Evolutionary conservation across 2,329 filamentous ascomycete species (phyloP), one percentile per base, ranked within the genome.

Genomic region (Sphaerostilbella broomeana): DNA sequence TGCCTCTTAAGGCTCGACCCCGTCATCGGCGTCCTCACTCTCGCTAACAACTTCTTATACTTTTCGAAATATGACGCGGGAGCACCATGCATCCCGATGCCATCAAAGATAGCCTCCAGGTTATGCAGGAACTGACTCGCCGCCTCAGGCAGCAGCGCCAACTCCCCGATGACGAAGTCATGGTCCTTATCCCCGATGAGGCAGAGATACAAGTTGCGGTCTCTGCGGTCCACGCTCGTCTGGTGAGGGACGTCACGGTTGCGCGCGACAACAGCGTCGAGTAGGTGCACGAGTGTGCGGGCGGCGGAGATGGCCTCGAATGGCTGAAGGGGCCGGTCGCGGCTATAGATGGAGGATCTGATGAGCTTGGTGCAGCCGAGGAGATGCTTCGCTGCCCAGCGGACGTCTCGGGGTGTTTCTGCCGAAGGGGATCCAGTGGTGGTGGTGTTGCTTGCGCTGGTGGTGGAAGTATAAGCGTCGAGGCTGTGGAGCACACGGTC

Each of bases 331-430:
- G 66, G 64, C 6, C 47, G 51, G 32, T 62, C 55, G 4, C 63
- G 59, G 19, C 56, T 52, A 40, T 62, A 60, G 10, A 74, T 60
- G 12, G 63, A 54, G 22, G 62, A 56, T 30, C 61, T 58, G 43
- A 77, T 67, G 42, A 68, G 64, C 21, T 51, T 47, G 10, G 68
- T 57, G 18, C 66, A 65, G 15, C 62, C 60, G 6, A 57, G 48
- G 20, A 77, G 61, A 40, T 75, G 72, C 5, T 50, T 54, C 1
- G 69, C 65, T 3, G 71, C 73, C 73, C 73, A 77, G 7, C 56
- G 38, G 1, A 71, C 68, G 42, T 71, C 51, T 13, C 56, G 51
- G 2, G 60, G 54, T 1, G 55, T 54, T 48, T 71, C 56, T 34
- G 52, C 37, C 13, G 38, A 37, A 12, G 30, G n/a, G 11, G 36